Evolutionary conservation across 106 monocot genomes (phyloP), one percentile per base, ranked within the genome.

Genomic region (Apostasia ramifera): DNA sequence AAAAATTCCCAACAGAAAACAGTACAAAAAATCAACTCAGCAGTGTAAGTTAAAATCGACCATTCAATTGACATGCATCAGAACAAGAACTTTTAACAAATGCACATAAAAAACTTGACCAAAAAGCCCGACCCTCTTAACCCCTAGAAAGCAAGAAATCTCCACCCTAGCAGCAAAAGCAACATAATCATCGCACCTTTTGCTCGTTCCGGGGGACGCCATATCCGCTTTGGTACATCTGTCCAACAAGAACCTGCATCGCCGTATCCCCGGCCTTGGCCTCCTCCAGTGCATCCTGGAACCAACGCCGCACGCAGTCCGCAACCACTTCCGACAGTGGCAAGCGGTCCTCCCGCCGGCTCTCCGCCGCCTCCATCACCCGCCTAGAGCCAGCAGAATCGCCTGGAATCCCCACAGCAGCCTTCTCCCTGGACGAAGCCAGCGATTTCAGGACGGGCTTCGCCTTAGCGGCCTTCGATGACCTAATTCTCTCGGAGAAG

Each of bases 241-340:
- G 95, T 41, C 84, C 88, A 0, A 95, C 91, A 14, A 95, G 78
- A 6, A 95, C 85, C 81, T 92, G 95, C 91, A 92, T 95, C 70
- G 80, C 66, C 15, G 70, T 42, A 77, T 95, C 91, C 12, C 95
- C 95, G n/a, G 68, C 68, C 75, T 52, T 81, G 45, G 91, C 95
- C 76, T 91, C 95, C 84, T 79, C 86, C 54, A 89, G 89, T 43
- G 95, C 67, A 67, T 95, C 95, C 75, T 81, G 80, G 72, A 95
- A 95, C 95, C 95, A 95, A 73, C 95, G 61, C 74, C 66, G 62
- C 44, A 81, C 74, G 73, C 95, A 95, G 47, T 95, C 89, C 59
- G 71, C 38, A 38, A 95, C 95, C 71, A 89, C 95, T 51, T 86
- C 84, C 72, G 84, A 76, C 59, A 95, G 78, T n/a, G 86, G 95